Base-by-base conservation (phyloP, 2,329 filamentous ascomycete species). In the Corynespora cassiicola region DNA sequence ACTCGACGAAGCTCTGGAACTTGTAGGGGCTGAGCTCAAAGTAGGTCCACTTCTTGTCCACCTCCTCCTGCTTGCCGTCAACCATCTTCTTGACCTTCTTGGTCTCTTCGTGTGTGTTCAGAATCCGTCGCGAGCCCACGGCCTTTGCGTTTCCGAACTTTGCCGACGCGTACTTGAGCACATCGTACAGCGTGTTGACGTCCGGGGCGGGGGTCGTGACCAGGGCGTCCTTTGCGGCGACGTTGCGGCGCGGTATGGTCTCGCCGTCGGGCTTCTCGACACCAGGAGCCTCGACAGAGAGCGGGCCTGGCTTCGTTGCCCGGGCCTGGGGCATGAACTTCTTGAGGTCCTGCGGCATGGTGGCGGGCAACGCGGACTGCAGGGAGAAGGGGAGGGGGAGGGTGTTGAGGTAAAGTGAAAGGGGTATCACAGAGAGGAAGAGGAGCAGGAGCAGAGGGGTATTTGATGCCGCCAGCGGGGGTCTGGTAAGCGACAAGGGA, bases 41-140 rank as follows among this genome's bases (percentile, higher is more conserved):
- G 72, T 85, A 95, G 36, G 85, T 84, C 90, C 90, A 96, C 68
- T 92, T 82, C 82, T 95, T 96, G 49, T 95, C 88, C 21, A 94
- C 82, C 72, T 91, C 82, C 50, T 79, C 76, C 68, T 90, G 80
- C 66, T 87, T 80, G 54, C 90, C 90, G 61, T 95, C 88, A 41
- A 95, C 75, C 33, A 89, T 78, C 80, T 95, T 96, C 78, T 90
- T 87, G 54, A 96, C 75, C 79, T 90, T 94, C 76, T 92, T 95
- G 55, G 80, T 85, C 76, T 96, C 90, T 58, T 81, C 81, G 70
- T 95, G 90, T 30, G 85, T 82, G 69, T 85, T 78, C 70, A 96
- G 69, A 41, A 95, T 78, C 66, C 81, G 85, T 49, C 90, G 84
- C 58, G 78, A 79, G 54, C 87, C 90, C 27, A 76, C 56, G 6